Evolutionary conservation across 306 rosid genomes (phyloP).

Genomic region (Castanea sativa): DNA sequence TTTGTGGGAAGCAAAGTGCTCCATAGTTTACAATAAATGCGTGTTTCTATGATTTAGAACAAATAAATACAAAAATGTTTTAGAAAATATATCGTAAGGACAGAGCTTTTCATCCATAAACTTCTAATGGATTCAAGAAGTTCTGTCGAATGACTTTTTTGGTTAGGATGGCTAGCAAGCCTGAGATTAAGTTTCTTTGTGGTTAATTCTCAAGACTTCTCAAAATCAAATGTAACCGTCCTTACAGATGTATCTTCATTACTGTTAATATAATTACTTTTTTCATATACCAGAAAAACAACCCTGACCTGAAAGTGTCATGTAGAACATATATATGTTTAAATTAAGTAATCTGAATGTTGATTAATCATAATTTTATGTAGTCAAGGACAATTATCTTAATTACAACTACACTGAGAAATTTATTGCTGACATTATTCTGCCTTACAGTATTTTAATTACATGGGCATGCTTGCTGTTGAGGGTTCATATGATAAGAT

Average conservation of each 20-base stretch:
- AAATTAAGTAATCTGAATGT: background rate
- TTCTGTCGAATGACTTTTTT: background rate
- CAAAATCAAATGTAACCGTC: background rate
- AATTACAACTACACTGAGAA: background rate
- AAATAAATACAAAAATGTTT: background rate
- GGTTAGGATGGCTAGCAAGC: background rate
- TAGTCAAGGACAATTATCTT: background rate
- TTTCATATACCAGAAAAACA: background rate
- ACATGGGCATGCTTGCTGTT: constrained; percentile 99
- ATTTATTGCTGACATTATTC: background rate
- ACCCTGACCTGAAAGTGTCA: background rate
- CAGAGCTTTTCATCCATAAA: background rate
- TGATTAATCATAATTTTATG: constrained; percentile 2
- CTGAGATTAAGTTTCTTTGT: background rate
- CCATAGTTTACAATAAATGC: background rate
- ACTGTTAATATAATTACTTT: background rate
- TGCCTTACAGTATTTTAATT: constrained; percentile 75
- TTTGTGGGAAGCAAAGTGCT: background rate
- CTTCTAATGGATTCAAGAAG: no score
- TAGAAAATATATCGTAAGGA: background rate
- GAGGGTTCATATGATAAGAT: constrained; percentile 89
- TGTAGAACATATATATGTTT: no score
- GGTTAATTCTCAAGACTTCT: background rate
- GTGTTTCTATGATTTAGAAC: background rate
- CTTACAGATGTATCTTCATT: background rate